These are phyloP conservation scores for Solanum gracilifrons DNA, from an alignment of 257 asterid species.

Conservation along the genomic window DNA sequence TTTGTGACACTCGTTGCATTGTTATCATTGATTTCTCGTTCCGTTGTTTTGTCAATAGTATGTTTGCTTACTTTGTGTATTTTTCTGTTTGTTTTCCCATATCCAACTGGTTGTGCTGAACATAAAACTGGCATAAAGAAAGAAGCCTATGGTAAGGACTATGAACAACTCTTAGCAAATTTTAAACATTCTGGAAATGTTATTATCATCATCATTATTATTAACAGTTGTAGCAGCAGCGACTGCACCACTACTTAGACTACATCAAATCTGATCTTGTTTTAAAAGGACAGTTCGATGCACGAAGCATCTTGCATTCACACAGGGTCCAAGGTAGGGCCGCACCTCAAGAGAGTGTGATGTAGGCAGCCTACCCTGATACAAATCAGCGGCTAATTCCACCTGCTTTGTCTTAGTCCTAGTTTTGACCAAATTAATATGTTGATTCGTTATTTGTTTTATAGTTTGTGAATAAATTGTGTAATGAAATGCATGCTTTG, in stretches of 20 bases:
- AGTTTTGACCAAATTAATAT: neutral
- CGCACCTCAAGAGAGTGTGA: neutral
- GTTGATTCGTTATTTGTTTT: neutral
- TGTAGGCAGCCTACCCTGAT: neutral
- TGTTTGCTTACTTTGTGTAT: slow-evolving; percentile 13
- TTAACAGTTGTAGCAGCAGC: neutral
- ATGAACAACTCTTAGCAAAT: neutral
- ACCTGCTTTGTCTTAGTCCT: neutral
- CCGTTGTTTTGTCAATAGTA: neutral
- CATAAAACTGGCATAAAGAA: slow-evolving; percentile 53
- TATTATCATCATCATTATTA: neutral
- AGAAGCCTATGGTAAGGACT: slow-evolving; percentile 82
- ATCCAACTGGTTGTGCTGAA: slow-evolving; percentile 30
- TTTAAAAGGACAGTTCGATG: neutral
- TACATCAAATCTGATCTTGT: neutral
- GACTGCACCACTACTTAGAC: neutral
- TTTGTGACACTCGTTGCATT: neutral
- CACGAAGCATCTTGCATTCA: neutral
- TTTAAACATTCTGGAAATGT: neutral
- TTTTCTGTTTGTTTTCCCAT: slow-evolving; percentile 8
- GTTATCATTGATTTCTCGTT: neutral
- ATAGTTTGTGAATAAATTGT: neutral
- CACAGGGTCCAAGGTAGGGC: neutral
- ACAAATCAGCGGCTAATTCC: neutral
- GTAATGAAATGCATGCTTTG: slow-evolving; percentile 1